Conservation (phyloP, 1,139 yeast species). For the Arxiozyma heterogenica region DNA sequence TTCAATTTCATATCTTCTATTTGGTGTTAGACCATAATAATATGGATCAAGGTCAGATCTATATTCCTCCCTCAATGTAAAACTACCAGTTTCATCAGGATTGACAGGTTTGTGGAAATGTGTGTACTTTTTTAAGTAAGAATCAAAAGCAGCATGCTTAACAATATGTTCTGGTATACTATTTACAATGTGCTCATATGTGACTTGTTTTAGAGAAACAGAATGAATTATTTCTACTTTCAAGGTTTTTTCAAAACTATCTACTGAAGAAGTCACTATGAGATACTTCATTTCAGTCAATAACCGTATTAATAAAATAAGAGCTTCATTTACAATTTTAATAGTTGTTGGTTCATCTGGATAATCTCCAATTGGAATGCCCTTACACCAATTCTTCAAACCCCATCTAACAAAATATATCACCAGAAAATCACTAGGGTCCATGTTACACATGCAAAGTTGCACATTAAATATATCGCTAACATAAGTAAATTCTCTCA, state of each 20-base stretch:
- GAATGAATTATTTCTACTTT: conserved; percentile 68
- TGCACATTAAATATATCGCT: conserved; percentile 72
- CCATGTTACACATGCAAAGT: conserved; percentile 47
- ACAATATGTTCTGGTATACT: conserved; percentile 69
- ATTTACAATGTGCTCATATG: conserved; percentile 60
- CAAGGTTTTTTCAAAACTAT: conserved; percentile 45
- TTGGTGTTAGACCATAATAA: conserved; percentile 68
- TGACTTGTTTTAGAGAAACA: conserved; percentile 63
- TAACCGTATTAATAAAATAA: conserved; percentile 59
- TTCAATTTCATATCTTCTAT: conserved; percentile 70
- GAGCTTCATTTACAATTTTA: conserved; percentile 71
- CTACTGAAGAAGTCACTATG: conserved; percentile 41
- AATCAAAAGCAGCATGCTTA: conserved; percentile 66
- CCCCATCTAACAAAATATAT: conserved; percentile 67
- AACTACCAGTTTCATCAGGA: conserved; percentile 58
- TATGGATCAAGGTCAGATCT: conserved; percentile 62
- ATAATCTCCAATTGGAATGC: conserved; percentile 32
- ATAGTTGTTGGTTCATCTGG: conserved; percentile 40
- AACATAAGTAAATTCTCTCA: conserved; percentile 73
- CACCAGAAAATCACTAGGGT: conserved; percentile 50
- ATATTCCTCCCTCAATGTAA: conserved; percentile 53
- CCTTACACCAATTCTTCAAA: conserved; percentile 42
- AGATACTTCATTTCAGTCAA: conserved; percentile 61
- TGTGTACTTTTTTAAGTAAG: conserved; percentile 52
- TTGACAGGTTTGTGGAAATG: conserved; percentile 56